phyloP scores from a whole-genome alignment of 768 basidiomycete species.

The Tephrocybe sp. region DNA sequence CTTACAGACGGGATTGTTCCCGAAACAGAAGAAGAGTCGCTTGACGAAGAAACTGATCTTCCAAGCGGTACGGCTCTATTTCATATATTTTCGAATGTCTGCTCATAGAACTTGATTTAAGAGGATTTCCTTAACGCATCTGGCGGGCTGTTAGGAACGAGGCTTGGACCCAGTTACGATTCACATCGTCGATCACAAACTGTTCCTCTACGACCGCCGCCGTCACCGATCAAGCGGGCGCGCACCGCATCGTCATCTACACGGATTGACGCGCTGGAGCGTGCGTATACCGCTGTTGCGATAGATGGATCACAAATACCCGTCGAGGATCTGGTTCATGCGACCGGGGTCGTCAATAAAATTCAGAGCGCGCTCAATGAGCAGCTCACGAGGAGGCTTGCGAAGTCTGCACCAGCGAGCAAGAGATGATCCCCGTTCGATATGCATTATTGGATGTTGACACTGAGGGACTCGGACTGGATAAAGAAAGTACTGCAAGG shows the following conservation, averaged over 20 bases:
- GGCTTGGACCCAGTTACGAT: neutral
- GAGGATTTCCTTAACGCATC: neutral
- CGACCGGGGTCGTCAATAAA: slow-evolving; percentile 43
- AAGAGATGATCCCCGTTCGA: too few species aligned
- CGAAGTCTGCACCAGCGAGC: slow-evolving; percentile 3
- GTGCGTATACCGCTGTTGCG: slow-evolving; percentile 42
- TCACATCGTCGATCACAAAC: slow-evolving; percentile 10
- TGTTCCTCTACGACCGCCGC: slow-evolving; percentile 1
- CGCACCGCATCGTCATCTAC: slow-evolving; percentile 37
- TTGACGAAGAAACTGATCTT: neutral
- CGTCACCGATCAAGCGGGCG: slow-evolving; percentile 31
- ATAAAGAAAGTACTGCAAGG: too few species aligned
- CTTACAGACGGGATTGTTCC: slow-evolving; percentile 11
- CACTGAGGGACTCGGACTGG: too few species aligned
- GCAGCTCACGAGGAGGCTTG: slow-evolving; percentile 39
- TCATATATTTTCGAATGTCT: neutral
- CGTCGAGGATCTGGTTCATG: slow-evolving; percentile 47
- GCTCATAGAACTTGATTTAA: slow-evolving; percentile 3
- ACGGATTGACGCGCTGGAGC: slow-evolving; percentile 43
- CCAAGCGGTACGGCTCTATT: slow-evolving; percentile 14
- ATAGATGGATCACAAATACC: slow-evolving; percentile 49
- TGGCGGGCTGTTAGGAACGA: neutral
- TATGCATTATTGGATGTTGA: too few species aligned
- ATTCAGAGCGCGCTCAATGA: slow-evolving; percentile 48
- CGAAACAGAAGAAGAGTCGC: slow-evolving; percentile 8